Base-by-base conservation (phyloP, 768 basidiomycete species). In the Neoboletus magnificus region DNA sequence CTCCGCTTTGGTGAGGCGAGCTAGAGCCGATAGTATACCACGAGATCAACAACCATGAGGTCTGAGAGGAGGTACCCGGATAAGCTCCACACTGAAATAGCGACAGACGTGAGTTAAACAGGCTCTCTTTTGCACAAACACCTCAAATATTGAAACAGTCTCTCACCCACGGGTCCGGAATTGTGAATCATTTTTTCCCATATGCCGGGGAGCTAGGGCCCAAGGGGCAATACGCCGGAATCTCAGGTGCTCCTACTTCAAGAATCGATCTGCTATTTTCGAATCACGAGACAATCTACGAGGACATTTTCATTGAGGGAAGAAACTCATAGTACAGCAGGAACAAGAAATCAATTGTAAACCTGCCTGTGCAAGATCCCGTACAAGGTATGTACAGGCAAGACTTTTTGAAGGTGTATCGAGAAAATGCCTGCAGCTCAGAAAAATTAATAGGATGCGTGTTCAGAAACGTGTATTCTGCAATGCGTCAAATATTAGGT, bases 341-440 rank as follows among this genome's bases (percentile, higher is more conserved):
- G 61, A 60, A 63, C 61, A 58, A 60, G 59, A 65, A 66, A 60
- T 71, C 66, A 57, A 60, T 57, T 55, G 59, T 71, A 62, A 71
- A 76, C 74, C 75, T 74, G 75, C 74, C 75, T 74, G 65, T 66
- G 62, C 64, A 60, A 63, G 55, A 45, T 53, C 62, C 66, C 57
- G 69, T 67, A 69, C 67, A 49, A 66, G 49, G 58, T 56, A 63
- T 62, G 70, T 72, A 67, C 70, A 71, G 59, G 60, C 30, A 70
- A 62, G 37, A 47, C 35, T 62, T 68, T 69, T 71, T 65, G 69
- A 60, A 64, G 58, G 59, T 51, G 57, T 67, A 71, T 54, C 66
- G 56, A 53, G 53, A 67, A 67, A 62, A 54, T 49, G 57, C 67
- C 70, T 73, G 67, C 54, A 58, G 66, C 71, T 57, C 64, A 59